Percentiles rank a stretch among this genome's conserved stretches.
phyloP scores from a whole-genome alignment of 805 yeast genomes.

The Barnettozyma wickerhamii region DNA sequence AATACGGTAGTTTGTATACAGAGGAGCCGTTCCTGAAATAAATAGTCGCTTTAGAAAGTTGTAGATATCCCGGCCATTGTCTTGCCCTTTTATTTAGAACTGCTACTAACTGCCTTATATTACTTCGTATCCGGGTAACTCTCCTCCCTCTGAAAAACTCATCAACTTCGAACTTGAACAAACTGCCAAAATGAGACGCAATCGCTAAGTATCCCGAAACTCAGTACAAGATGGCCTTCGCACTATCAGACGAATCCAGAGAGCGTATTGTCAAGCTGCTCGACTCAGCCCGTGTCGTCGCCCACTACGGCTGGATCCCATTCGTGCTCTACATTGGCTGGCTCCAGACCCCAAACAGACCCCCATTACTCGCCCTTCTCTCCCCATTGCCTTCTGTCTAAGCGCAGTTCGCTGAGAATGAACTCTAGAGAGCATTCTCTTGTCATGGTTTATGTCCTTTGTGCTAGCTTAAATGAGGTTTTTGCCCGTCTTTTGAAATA shows the following conservation, averaged over 20 bases:
- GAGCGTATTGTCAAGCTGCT: conserved; percentile 85
- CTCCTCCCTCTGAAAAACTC: not conserved
- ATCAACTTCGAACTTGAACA: not conserved
- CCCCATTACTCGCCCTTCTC: conserved; percentile 68
- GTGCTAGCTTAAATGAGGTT: too few relatives aligned
- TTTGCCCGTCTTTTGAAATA: too few relatives aligned
- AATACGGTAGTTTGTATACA: too few relatives aligned
- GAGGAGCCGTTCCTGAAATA: too few relatives aligned
- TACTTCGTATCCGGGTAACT: not conserved
- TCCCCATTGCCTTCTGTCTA: conserved; percentile 79
- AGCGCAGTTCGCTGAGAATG: too few relatives aligned
- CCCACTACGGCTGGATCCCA: conserved; percentile 98
- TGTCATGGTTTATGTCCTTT: too few relatives aligned
- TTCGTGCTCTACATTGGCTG: conserved; percentile 89
- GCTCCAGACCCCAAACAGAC: conserved; percentile 78
- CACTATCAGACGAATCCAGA: conserved; percentile 44
- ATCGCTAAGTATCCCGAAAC: not conserved
- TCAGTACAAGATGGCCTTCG: conserved; percentile 30
- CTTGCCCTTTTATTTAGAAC: not conserved
- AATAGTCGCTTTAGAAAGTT: not conserved
- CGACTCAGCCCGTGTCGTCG: conserved; percentile 78
- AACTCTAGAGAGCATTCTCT: not conserved
- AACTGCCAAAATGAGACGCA: too few relatives aligned
- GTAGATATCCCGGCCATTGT: not conserved
- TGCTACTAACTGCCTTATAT: not conserved